These are phyloP conservation scores for Kazachstania viticola DNA, from an alignment of 805 yeast species.

Conservation along the genomic window DNA sequence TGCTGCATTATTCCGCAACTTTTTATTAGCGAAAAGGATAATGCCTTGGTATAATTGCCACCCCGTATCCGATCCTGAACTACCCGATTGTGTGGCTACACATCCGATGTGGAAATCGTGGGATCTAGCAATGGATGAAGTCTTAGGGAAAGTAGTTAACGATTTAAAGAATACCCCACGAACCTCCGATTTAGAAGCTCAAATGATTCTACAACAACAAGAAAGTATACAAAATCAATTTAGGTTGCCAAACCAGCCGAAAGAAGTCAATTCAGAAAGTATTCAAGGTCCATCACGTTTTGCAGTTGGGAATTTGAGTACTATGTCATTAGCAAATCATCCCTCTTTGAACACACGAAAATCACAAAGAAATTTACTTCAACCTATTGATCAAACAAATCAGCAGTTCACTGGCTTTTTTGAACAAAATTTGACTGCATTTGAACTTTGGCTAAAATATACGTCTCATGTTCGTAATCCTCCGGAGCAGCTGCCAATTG, in stretches of 20 bases:
- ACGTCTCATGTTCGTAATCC: conserved; percentile 76
- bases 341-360: conserved; percentile 9
- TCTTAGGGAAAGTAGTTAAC: conserved; percentile 57
- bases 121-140: conserved; percentile 95
- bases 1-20: conserved; percentile 90
- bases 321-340: conserved; percentile 27
- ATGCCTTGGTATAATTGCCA: conserved; percentile 91
- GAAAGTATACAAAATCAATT: conserved; percentile 10
- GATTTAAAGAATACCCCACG: conserved; percentile 27
- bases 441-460: conserved; percentile 90
- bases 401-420: conserved; percentile 89
- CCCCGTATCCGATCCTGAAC: conserved; percentile 86
- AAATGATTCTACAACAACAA: conserved; percentile 17
- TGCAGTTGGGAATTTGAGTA: conserved; percentile 26
- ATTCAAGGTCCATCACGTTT: conserved; percentile 21
- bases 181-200: conserved; percentile 18
- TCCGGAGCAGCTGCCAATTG: conserved; percentile 92
- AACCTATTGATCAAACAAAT: conserved; percentile 16
- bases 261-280: conserved; percentile 14
- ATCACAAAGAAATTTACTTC: conserved; percentile 1
- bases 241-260: conserved; percentile 4
- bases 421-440: conserved; percentile 92
- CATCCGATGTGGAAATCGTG: conserved; percentile 97
- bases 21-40: conserved; percentile 79
- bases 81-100: conserved; percentile 68